Percentiles rank a stretch among this genome's conserved stretches.
Conservation (phyloP, 371 early-diverging fungal genomes). For the Rhizopus sp. region DNA sequence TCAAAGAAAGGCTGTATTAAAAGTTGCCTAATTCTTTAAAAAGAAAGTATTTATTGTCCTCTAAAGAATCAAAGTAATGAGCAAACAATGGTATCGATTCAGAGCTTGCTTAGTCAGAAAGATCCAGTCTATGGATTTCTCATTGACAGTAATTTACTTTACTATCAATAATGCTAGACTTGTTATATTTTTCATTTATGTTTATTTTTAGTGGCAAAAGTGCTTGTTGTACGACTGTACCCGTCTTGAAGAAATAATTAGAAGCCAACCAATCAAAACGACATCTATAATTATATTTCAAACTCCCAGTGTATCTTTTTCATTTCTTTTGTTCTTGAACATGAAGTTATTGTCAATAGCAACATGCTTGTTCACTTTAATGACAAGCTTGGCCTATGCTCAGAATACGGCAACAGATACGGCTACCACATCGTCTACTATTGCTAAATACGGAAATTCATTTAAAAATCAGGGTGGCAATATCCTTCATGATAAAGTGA, state of each 20-base stretch:
- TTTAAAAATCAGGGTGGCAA: conserved; percentile 45
- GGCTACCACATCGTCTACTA: conserved; percentile 18
- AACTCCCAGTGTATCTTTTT: conserved; percentile 11
- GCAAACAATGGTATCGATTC: no score
- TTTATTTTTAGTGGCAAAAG: conserved; percentile 1
- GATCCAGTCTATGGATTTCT: no score
- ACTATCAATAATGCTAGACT: no score
- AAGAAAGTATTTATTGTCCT: no score
- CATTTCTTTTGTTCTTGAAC: neutral
- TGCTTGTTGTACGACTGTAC: conserved; percentile 1
- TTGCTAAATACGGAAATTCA: conserved; percentile 30
- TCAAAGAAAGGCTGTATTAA: no score
- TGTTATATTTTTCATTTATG: neutral
- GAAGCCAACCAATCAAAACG: conserved; percentile 5
- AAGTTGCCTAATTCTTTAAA: no score
- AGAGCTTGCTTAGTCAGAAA: no score
- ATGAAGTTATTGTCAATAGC: conserved; percentile 20
- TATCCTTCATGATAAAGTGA: conserved; percentile 43
- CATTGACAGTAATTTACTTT: neutral
- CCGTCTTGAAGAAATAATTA: conserved; percentile 5
- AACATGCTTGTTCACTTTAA: conserved; percentile 9
- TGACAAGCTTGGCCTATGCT: conserved; percentile 7
- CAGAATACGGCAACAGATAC: conserved; percentile 20
- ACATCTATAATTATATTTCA: conserved; percentile 10
- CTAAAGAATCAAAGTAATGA: no score